phyloP scores from a whole-genome alignment of 352 stramenopile genomes.

The Phytophthora podocarpi region DNA sequence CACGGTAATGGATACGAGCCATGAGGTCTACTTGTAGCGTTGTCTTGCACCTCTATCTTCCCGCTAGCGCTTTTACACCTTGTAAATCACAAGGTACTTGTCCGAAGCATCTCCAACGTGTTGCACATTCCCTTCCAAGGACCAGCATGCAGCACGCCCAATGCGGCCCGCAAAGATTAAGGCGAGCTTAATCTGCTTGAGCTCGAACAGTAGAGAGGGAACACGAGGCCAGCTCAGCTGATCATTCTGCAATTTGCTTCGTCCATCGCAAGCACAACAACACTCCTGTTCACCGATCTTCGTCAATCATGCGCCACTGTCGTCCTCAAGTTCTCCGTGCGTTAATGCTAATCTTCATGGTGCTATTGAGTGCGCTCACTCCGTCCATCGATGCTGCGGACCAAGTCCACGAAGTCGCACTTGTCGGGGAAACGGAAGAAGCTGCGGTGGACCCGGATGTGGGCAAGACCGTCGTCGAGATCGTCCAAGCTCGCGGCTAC shows the following conservation, averaged over 20 bases:
- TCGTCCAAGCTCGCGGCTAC: constrained; percentile 49
- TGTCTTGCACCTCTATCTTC: constrained; percentile 5
- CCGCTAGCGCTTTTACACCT: neutral
- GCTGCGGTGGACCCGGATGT: constrained; percentile 10
- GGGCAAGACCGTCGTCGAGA: constrained; percentile 30
- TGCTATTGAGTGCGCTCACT: neutral
- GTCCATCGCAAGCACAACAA: neutral
- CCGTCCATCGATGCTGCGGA: neutral
- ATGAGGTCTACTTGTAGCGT: no score
- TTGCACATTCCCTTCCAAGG: constrained; percentile 7
- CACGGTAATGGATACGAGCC: no score
- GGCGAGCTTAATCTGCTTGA: neutral
- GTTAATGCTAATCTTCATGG: neutral
- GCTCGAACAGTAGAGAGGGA: neutral
- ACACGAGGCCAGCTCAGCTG: neutral
- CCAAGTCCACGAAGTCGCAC: constrained; percentile 4
- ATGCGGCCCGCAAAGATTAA: neutral
- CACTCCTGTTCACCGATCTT: neutral
- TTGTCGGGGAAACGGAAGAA: neutral
- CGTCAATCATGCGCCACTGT: constrained; percentile 1
- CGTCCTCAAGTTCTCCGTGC: neutral
- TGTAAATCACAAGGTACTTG: no score
- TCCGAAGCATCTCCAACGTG: constrained; percentile 1
- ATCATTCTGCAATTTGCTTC: constrained; percentile 1
- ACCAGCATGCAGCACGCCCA: neutral